A percentile compares a stretch with the other conserved stretches of the same genome.
Conservation (phyloP, 148 eudicot genomes). For the Rhododendron williamsianum region DNA sequence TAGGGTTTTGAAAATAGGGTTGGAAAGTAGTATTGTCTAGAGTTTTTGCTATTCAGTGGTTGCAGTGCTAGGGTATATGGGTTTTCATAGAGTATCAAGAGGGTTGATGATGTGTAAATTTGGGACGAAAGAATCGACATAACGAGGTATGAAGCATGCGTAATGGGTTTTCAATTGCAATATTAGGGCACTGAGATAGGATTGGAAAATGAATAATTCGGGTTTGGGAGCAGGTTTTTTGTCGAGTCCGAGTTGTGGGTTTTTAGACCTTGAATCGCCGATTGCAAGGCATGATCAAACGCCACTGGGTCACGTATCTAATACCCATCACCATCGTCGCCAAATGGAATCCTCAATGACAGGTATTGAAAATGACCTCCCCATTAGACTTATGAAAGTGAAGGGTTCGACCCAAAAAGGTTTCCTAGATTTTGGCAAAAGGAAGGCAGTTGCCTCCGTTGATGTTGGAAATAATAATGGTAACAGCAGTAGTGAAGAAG, state of each 20-base stretch:
- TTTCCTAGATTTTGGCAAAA: constrained; percentile 37
- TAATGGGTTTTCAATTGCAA: neutral
- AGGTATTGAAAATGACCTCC: constrained; percentile 31
- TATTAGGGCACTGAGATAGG: neutral
- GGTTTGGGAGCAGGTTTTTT: neutral
- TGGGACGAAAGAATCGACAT: neutral
- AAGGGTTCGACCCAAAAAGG: constrained; percentile 30
- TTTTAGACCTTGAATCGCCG: constrained; percentile 27
- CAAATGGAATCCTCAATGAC: constrained; percentile 19
- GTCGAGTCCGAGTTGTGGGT: neutral
- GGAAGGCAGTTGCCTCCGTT: constrained; percentile 31
- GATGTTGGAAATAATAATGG: constrained; percentile 22
- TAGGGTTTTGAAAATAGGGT: neutral
- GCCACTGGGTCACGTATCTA: constrained; percentile 24
- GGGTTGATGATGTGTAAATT: neutral
- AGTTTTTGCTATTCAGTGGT: neutral
- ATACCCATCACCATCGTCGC: constrained; percentile 20
- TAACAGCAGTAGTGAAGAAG: constrained; percentile 39
- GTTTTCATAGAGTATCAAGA: neutral
- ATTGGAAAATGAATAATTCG: neutral
- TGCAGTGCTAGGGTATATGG: neutral
- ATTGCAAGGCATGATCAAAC: constrained; percentile 22
- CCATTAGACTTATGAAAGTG: constrained; percentile 27
- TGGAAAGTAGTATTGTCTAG: neutral
- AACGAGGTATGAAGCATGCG: neutral